A percentile compares a stretch with the other conserved stretches of the same genome.
These are phyloP conservation scores for Candolleomyces eurysporus DNA, from an alignment of 768 basidiomycete species.

Conservation along the genomic window DNA sequence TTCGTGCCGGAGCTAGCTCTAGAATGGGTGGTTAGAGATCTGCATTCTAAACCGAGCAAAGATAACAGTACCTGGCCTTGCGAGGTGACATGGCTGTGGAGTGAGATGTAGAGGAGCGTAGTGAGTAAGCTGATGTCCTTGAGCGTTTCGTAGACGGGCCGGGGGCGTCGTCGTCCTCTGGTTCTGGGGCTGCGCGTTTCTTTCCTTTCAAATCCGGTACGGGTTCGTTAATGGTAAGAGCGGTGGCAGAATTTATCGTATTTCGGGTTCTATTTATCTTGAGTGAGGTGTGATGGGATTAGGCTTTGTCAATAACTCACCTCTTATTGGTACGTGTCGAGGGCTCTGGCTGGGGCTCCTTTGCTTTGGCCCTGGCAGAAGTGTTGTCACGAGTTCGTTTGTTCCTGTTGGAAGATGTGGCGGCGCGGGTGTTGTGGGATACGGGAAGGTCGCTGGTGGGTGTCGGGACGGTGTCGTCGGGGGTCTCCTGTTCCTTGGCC, in stretches of 20 bases:
- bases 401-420: slow-evolving; percentile 35
- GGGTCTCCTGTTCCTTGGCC: slow-evolving; percentile 51
- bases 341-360: slow-evolving; percentile 52
- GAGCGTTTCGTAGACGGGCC: slow-evolving; percentile 62
- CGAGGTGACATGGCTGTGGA: slow-evolving; percentile 64
- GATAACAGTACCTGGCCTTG: slow-evolving; percentile 57
- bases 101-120: slow-evolving; percentile 56
- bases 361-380: slow-evolving; percentile 61
- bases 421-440: slow-evolving; percentile 43
- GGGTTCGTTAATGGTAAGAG: slow-evolving; percentile 75
- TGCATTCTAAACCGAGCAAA: neutral
- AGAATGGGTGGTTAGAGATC: slow-evolving; percentile 4
- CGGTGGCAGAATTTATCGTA: slow-evolving; percentile 37
- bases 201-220: slow-evolving; percentile 80
- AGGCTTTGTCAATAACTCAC: slow-evolving; percentile 41
- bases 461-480: slow-evolving; percentile 31
- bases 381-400: slow-evolving; percentile 54
- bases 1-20: slow-evolving; percentile 41
- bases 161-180: slow-evolving; percentile 62
- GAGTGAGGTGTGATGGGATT: slow-evolving; percentile 22
- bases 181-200: slow-evolving; percentile 85
- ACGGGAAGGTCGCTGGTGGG: slow-evolving; percentile 31
- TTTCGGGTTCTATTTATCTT: slow-evolving; percentile 50
- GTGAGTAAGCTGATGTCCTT: slow-evolving; percentile 60
- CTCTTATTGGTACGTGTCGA: slow-evolving; percentile 52